A percentile compares a stretch with the other conserved stretches of the same genome.
Evolutionary conservation across 176 grass and related monocot genomes (phyloP).

Genomic region (bread wheat (Triticum aestivum)): IWGSC_CS_RefSeq_v2.1 NC_057813.1:147705437-147705936

Average conservation of each 20-base stretch:
- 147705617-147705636: conserved; percentile 32
- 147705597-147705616: background rate
- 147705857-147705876: background rate
- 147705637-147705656: background rate
- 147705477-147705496: conserved; percentile 12
- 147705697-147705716: background rate
- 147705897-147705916: background rate
- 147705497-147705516: conserved; percentile 8
- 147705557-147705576: background rate
- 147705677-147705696: background rate
- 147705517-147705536: conserved; percentile 47
- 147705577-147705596: conserved; percentile 19
- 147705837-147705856: background rate
- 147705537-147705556: conserved; percentile 13
- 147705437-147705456: conserved; percentile 21
- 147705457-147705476: conserved; percentile 21
- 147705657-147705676: background rate
- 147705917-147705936: conserved; percentile 14
- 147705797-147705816: background rate
- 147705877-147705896: background rate
- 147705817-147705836: background rate
- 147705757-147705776: background rate
- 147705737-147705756: background rate
- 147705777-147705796: conserved; percentile 15
- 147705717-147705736: background rate